Evolutionary conservation across 2,329 filamentous ascomycete species (phyloP).

Genomic region (Leptographium radiaticola): DNA sequence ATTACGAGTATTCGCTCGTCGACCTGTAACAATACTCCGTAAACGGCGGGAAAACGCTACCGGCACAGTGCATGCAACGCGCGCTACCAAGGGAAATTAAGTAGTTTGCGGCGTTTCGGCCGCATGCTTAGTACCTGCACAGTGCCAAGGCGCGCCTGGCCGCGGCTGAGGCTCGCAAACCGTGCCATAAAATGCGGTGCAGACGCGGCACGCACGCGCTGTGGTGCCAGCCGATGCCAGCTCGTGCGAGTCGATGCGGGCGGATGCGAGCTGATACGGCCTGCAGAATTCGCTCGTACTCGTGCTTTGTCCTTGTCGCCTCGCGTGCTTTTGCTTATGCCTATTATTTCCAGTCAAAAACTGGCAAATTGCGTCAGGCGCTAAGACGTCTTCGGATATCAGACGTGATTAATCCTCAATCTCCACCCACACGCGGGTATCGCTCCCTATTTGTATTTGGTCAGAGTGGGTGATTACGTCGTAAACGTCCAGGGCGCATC

Average conservation of each 20-base stretch:
- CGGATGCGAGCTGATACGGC: too few relatives aligned
- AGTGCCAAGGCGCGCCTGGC: not conserved
- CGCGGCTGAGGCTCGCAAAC: not conserved
- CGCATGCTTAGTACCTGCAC: not conserved
- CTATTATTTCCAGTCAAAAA: not conserved
- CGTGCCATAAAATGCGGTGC: not conserved
- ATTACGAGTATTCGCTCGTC: too few relatives aligned
- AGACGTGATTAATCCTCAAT: not conserved
- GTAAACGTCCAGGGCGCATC: not conserved
- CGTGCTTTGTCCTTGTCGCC: not conserved
- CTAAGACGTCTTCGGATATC: conserved; percentile 1
- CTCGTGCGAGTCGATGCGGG: too few relatives aligned
- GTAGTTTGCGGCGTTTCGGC: not conserved
- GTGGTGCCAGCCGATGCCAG: too few relatives aligned
- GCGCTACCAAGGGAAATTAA: not conserved
- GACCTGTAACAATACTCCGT: not conserved
- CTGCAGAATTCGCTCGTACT: not conserved
- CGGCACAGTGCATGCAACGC: not conserved
- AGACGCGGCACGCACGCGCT: too few relatives aligned
- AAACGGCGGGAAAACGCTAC: not conserved
- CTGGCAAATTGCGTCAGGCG: conserved; percentile 10
- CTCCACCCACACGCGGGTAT: not conserved
- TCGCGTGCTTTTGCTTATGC: not conserved
- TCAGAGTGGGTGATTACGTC: not conserved
- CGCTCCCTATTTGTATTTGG: not conserved